Evolutionary conservation across 352 stramenopile genomes (phyloP), one percentile per base, ranked within the genome.

Genomic region (Phytophthora aleatoria): DNA sequence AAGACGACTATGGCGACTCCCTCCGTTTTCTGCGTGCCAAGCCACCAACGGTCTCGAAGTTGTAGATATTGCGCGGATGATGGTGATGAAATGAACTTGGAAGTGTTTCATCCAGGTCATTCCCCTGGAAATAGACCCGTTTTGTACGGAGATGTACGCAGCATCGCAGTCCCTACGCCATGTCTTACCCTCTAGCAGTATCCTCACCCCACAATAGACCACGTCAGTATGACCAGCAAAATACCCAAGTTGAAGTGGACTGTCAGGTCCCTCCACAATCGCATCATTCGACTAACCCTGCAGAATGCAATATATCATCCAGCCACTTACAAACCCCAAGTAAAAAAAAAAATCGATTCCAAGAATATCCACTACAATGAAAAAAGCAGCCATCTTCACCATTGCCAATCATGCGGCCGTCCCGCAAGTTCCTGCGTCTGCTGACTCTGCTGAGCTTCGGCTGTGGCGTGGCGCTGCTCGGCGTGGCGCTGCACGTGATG

Each of bases 401-500:
- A 2, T 50, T 49, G 49, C 42, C 45, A 50, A 28, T 48, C 51
- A 92, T 93, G 85, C 85, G 83, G 8, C 69, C 79, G 48, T 87
- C 85, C 0, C 82, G 85, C 51, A 85, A 79, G 59, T 42, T 85
- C 5, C 77, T 94, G 45, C 81, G 81, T 31, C 43, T 83, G 28
- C 60, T 94, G 63, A 87, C 74, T 50, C 44, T 77, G 56, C 76
- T 94, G 44, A 83, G 79, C 50, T 81, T 88, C 57, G 48, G 43
- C 12, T 75, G 76, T 12, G 85, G 85, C 55, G 69, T 69, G 7
- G 61, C 73, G 20, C 71, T 94, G 49, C 48, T 90, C 27, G 77
- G 56, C 11, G 60, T 94, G 4, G 78, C 81, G 7, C 52, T 90
- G 26, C 67, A 89, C 31, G 52, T 91, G n/a, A 78, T 79, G 12